Percentiles rank a stretch among this genome's conserved stretches.
These are phyloP conservation scores for Daldinia decipiens DNA, from an alignment of 495 filamentous ascomycete genomes.

Conservation along the genomic window DNA sequence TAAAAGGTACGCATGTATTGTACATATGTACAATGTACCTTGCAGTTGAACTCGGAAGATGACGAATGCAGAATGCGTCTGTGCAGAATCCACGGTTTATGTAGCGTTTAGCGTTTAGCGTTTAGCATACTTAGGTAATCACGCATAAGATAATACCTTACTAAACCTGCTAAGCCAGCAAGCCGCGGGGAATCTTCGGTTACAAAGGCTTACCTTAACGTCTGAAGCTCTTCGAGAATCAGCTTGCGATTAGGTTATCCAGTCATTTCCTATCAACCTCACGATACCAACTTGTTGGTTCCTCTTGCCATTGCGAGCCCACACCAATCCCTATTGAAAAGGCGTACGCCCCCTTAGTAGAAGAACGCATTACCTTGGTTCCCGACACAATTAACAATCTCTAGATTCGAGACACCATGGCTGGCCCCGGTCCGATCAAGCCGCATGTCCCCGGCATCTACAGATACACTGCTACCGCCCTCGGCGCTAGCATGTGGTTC, in stretches of 20 bases:
- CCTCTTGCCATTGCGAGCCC: constrained; percentile 11
- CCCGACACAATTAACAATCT: neutral
- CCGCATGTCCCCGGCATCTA: constrained; percentile 81
- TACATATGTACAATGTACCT: neutral
- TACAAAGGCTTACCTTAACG: neutral
- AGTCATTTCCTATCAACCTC: neutral
- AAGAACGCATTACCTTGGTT: neutral
- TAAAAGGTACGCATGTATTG: neutral
- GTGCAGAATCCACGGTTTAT: neutral
- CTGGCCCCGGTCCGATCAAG: constrained; percentile 39
- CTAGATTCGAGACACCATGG: constrained; percentile 39
- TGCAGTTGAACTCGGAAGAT: neutral
- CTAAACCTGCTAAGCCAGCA: neutral
- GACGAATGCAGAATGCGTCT: constrained; percentile 8
- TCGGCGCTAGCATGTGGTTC: constrained; percentile 99
- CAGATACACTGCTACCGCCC: constrained; percentile 81
- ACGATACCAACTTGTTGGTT: constrained; percentile 6
- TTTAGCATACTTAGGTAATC: neutral
- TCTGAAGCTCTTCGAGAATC: neutral
- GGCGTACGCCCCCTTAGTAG: neutral
- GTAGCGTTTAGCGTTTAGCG: too few species aligned
- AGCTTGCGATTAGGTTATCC: neutral
- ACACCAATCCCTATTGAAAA: constrained; percentile 7
- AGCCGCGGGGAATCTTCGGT: constrained; percentile 1
- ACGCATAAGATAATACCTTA: neutral